Evolutionary conservation across 2,329 filamentous ascomycete genomes (phyloP).

Genomic region (Epichloe scottii): DNA sequence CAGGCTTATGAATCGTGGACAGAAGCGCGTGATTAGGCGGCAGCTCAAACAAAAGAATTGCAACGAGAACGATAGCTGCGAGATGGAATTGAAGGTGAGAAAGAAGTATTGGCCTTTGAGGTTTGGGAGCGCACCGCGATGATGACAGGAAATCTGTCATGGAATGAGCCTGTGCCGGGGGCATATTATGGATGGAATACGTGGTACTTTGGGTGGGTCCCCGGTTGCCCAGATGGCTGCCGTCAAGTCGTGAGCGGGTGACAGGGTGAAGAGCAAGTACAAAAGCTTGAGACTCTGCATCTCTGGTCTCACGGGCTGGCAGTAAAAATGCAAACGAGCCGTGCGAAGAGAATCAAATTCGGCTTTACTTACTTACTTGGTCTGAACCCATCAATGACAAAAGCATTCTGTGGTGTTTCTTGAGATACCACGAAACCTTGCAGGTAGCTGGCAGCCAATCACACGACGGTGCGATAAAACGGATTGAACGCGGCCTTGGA

Average conservation of each 20-base stretch:
- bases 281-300: no score
- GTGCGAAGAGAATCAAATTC: no score
- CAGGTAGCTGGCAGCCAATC: neutral
- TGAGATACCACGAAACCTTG: neutral
- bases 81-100: neutral
- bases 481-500: neutral
- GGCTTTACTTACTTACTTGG: no score
- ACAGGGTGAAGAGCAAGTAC: no score
- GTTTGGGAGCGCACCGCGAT: neutral
- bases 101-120: neutral
- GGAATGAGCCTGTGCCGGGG: neutral
- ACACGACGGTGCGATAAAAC: neutral
- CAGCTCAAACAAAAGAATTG: neutral
- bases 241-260: neutral
- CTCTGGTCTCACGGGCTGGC: no score
- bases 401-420: no score
- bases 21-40: no score
- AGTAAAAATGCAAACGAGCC: no score
- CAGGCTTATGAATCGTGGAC: neutral
- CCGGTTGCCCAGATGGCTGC: neutral
- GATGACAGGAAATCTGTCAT: neutral
- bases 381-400: no score
- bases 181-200: neutral
- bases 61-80: neutral
- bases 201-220: slow-evolving; percentile 5